Percentiles rank a stretch among this genome's conserved stretches.
Conservation (phyloP, 768 basidiomycete species). For the Hysterangium stoloniferum region DNA sequence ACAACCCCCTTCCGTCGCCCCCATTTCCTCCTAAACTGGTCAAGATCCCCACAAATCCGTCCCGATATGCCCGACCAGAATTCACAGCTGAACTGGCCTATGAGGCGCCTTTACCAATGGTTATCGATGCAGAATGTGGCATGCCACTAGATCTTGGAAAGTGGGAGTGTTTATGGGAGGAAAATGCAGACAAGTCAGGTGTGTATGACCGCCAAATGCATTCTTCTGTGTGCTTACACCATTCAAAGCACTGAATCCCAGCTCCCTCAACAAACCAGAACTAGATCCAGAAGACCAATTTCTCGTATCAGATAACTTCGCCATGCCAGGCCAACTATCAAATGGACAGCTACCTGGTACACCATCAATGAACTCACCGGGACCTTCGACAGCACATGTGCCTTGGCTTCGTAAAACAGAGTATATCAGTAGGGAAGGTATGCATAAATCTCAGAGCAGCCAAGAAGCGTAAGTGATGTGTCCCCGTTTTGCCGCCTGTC, state of each 20-base stretch:
- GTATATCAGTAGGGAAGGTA: slow-evolving; percentile 66
- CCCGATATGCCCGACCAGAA: slow-evolving; percentile 80
- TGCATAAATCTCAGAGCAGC: slow-evolving; percentile 29
- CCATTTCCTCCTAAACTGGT: slow-evolving; percentile 96
- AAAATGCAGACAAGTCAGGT: slow-evolving; percentile 66
- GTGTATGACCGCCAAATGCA: slow-evolving; percentile 15
- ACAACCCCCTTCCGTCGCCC: slow-evolving; percentile 89
- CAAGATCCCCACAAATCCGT: slow-evolving; percentile 83
- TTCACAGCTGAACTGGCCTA: slow-evolving; percentile 76
- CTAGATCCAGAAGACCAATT: slow-evolving; percentile 73
- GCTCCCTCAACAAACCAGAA: slow-evolving; percentile 44
- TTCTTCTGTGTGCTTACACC: slow-evolving; percentile 8
- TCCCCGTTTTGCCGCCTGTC: neutral
- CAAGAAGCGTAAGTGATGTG: slow-evolving; percentile 48
- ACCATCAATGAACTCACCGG: slow-evolving; percentile 29
- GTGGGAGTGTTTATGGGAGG: slow-evolving; percentile 80
- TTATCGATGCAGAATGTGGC: slow-evolving; percentile 93
- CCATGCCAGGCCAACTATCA: slow-evolving; percentile 41
- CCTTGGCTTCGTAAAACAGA: slow-evolving; percentile 92
- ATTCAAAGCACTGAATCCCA: slow-evolving; percentile 58
- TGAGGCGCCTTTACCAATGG: slow-evolving; percentile 85
- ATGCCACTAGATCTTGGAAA: slow-evolving; percentile 89
- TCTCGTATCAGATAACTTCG: slow-evolving; percentile 40
- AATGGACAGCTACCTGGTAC: slow-evolving; percentile 33
- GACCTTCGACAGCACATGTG: slow-evolving; percentile 49